A percentile compares a stretch with the other conserved stretches of the same genome.
These are phyloP conservation scores for Linnemannia hyalina DNA, from an alignment of 192 early-diverging fungal genomes.

Conservation along the genomic window DNA sequence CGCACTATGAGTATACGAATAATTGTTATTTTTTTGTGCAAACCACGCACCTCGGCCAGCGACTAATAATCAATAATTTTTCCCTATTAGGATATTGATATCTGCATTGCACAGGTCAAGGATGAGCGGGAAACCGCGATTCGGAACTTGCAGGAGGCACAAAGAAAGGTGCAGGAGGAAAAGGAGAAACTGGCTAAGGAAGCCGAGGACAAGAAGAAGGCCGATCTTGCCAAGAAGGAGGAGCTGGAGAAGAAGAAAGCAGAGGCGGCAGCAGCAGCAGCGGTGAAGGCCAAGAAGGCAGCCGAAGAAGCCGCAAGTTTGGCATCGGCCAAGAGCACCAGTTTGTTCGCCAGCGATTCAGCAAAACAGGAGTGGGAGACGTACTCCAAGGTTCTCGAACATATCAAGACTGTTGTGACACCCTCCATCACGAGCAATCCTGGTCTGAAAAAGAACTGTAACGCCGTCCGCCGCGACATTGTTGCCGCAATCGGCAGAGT, in stretches of 20 bases:
- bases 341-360: slow-evolving; percentile 22
- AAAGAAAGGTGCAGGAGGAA: slow-evolving; percentile 12
- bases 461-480: slow-evolving; percentile 42
- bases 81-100: slow-evolving; percentile 26
- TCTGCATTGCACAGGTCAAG: slow-evolving; percentile 23
- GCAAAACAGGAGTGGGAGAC: slow-evolving; percentile 44
- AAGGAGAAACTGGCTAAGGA: slow-evolving; percentile 45
- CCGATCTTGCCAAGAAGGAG: slow-evolving; percentile 17
- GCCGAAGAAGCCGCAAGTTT: slow-evolving; percentile 17
- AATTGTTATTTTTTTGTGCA: neutral
- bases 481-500: slow-evolving; percentile 62
- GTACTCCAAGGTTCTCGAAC: slow-evolving; percentile 39
- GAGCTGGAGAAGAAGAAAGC: slow-evolving; percentile 31
- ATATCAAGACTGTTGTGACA: slow-evolving; percentile 55
- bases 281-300: slow-evolving; percentile 38
- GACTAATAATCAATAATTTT: neutral
- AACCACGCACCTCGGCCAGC: neutral
- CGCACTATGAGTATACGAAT: neutral
- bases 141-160: slow-evolving; percentile 30
- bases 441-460: slow-evolving; percentile 35
- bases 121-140: slow-evolving; percentile 40
- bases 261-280: slow-evolving; percentile 17
- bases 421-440: slow-evolving; percentile 51
- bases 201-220: slow-evolving; percentile 38
- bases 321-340: neutral